A percentile compares a stretch with the other conserved stretches of the same genome.
These are phyloP conservation scores for Simmondsia chinensis DNA, from an alignment of 148 eudicot species.

Conservation along the genomic window DNA sequence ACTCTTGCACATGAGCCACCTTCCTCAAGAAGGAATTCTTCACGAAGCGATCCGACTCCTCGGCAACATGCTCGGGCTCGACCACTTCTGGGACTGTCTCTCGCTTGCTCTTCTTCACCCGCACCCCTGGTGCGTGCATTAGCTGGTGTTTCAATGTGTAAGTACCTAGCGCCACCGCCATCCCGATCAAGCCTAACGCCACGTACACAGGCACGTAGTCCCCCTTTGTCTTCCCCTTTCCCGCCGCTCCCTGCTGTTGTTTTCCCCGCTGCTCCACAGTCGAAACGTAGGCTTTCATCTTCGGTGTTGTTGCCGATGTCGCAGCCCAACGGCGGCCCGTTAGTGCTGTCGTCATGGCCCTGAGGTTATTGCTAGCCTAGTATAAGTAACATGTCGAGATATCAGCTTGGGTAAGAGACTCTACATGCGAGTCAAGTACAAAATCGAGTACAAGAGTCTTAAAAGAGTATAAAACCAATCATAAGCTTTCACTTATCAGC, in stretches of 20 bases:
- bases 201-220: constrained; percentile 50
- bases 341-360: too few relatives aligned
- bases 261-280: constrained; percentile 6
- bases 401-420: too few relatives aligned
- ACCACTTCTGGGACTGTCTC: constrained; percentile 63
- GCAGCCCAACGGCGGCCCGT: too few relatives aligned
- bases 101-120: constrained; percentile 46
- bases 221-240: constrained; percentile 12
- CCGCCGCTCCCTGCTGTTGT: background rate
- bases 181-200: constrained; percentile 39
- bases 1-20: constrained; percentile 46
- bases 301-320: constrained; percentile 11
- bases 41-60: constrained; percentile 37
- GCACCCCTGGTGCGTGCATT: constrained; percentile 36
- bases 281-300: constrained; percentile 27
- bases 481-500: too few relatives aligned
- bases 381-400: too few relatives aligned
- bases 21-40: constrained; percentile 59
- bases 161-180: constrained; percentile 36
- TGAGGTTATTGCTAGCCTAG: too few relatives aligned
- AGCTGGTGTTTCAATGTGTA: constrained; percentile 47
- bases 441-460: too few relatives aligned
- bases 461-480: too few relatives aligned
- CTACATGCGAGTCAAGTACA: too few relatives aligned
- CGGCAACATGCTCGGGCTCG: constrained; percentile 49